Evolutionary conservation across 148 eudicot genomes (phyloP), one percentile per base, ranked within the genome.

Genomic region (Amaranthus hypochondriacus): DNA sequence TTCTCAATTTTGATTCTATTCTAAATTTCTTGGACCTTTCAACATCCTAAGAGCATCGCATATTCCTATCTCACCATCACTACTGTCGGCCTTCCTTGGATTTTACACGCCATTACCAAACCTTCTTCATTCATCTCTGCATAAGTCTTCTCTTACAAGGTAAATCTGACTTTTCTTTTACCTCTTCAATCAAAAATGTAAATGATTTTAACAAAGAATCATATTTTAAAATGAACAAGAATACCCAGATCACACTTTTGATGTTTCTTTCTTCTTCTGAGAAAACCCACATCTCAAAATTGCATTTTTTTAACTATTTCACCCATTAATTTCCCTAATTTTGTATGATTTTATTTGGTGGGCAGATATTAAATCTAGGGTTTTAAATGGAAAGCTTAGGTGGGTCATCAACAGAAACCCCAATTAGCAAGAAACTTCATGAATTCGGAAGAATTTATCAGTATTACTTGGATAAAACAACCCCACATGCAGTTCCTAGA

Each of bases 401-500:
- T 72, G 84, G 80, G 80, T 74, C 69, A 69, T 74, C 82, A 69
- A 69, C 86, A 75, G 86, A 81, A 13, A 61, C 76, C 18, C 79
- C 81, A 50, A 77, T 75, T 42, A 69, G 48, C 42, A 70, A 83
- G 78, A 83, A 83, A 65, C 60, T 83, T 49, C 88, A 78, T 11
- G 83, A 88, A 54, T 81, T 59, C 5, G 75, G 78, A 75, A 89
- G 81, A 74, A 83, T 85, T 72, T 90, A 85, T 62, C 96, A 88
- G 79, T 84, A 73, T 73, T 90, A 87, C 68, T 79, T 90, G 67
- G 96, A 90, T 70, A 90, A 87, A 71, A 83, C 88, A 47, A 90
- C 92, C 57, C 96, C 96, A 52, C 92, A 90, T 77, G 83, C 90
- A 9, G 80, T 78, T 71, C 87, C 87, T 14, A 89, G 96, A 68